These are phyloP conservation scores for Suhomyces bokatorum DNA, from an alignment of 1,139 yeast species.

Conservation along the genomic window DNA sequence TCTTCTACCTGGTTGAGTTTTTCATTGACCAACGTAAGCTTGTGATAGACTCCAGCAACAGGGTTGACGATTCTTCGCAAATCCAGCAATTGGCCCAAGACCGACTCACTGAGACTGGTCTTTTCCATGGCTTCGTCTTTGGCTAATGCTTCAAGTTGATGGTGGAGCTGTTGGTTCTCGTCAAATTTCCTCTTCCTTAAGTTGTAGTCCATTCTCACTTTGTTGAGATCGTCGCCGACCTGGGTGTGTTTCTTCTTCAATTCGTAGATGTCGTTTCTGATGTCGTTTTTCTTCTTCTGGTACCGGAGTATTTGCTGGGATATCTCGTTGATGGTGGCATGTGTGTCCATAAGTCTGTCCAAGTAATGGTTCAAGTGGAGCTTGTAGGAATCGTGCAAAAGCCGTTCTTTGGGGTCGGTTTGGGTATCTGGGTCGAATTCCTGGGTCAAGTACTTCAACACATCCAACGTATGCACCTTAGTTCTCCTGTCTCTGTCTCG, in stretches of 20 bases:
- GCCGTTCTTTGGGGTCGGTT: constrained; percentile 17
- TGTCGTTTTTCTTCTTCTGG: constrained; percentile 41
- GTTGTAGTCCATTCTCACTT: constrained; percentile 34
- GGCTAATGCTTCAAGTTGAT: constrained; percentile 7
- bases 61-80: constrained; percentile 36
- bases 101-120: constrained; percentile 4
- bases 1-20: constrained; percentile 28
- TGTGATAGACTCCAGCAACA: constrained; percentile 38
- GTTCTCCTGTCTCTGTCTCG: constrained; percentile 28
- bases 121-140: constrained; percentile 13
- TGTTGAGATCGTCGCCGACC: constrained; percentile 43
- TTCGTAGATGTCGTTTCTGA: constrained; percentile 42
- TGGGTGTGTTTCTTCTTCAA: constrained; percentile 38
- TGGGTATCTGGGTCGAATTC: constrained; percentile 26
- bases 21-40: constrained; percentile 35
- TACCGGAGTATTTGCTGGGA: constrained; percentile 36
- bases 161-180: constrained; percentile 20
- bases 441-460: constrained; percentile 33
- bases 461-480: constrained; percentile 39
- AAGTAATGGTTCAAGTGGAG: constrained; percentile 33
- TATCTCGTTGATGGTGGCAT: constrained; percentile 44
- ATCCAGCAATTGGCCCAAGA: constrained; percentile 15
- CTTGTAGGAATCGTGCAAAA: constrained; percentile 28
- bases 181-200: constrained; percentile 26
- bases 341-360: constrained; percentile 35